Evolutionary conservation across 257 asterid genomes (phyloP).

Genomic region (Lithospermum erythrorhizon): DNA sequence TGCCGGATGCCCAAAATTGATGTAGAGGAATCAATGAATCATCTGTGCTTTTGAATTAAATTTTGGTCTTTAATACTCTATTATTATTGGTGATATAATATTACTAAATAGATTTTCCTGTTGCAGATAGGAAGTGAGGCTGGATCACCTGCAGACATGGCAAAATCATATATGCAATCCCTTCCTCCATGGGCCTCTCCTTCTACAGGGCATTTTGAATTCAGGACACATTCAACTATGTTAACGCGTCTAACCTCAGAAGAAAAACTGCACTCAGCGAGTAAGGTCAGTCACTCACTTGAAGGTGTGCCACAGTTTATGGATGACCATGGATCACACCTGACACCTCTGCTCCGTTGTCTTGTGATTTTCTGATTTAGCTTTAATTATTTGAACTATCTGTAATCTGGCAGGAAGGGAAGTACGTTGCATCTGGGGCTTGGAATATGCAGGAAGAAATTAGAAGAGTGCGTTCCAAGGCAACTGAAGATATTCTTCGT

Average conservation of each 20-base stretch:
- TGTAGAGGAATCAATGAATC: neutral
- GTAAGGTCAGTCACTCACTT: slow-evolving; percentile 38
- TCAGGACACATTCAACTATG: slow-evolving; percentile 14
- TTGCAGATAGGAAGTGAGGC: slow-evolving; percentile 43
- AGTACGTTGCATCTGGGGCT: slow-evolving; percentile 58
- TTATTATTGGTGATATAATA: slow-evolving; percentile 29
- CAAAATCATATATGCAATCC: slow-evolving; percentile 59
- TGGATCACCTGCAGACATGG: slow-evolving; percentile 71
- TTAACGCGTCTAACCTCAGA: slow-evolving; percentile 15
- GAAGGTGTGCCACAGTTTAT: slow-evolving; percentile 30
- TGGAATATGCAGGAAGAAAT: slow-evolving; percentile 85
- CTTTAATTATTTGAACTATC: neutral
- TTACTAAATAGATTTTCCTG: neutral
- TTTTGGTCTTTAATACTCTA: neutral
- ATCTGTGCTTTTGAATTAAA: neutral
- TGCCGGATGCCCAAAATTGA: neutral
- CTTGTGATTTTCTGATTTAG: neutral
- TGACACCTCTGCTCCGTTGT: slow-evolving; percentile 2
- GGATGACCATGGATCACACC: neutral
- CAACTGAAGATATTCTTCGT: slow-evolving; percentile 59
- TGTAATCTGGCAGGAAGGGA: slow-evolving; percentile 42
- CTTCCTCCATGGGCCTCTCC: slow-evolving; percentile 80
- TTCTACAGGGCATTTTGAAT: slow-evolving; percentile 26
- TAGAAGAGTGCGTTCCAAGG: slow-evolving; percentile 66
- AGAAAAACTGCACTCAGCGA: slow-evolving; percentile 29